Base-by-base conservation (phyloP, 1,284 basidiomycete species). In the Anthracocystis panici-leucophaei region DNA sequence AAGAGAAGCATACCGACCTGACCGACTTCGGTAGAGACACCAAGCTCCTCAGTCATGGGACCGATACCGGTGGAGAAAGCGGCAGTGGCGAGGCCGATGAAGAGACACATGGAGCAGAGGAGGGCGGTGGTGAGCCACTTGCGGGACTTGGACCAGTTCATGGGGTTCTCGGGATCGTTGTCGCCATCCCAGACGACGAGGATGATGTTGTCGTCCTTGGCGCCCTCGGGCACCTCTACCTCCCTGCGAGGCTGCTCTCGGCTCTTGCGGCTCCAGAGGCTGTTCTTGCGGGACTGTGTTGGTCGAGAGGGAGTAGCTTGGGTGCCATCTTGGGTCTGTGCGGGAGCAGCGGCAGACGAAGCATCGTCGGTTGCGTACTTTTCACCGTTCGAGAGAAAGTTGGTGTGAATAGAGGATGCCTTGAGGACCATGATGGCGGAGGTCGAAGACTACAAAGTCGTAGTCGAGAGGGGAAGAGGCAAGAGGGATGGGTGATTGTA, bases 1-100 rank as follows among this genome's bases (percentile, higher is more conserved):
- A 84, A 79, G 31, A 78, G 62, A 64, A 82, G 75, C 78, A 84
- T 80, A 6, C 84, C 84, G 51, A 85, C 72, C 53, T 85, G 82
- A 5, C 82, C 83, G 25, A 80, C 77, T 25, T 82, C 83, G 29
- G 35, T 63, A 20, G 77, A 77, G 35, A 82, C 79, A 12, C 78
- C 73, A 20, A 83, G 81, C 66, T 85, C 84, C 14, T 75, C 49
- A 10, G 78, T 57, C 83, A 85, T 85, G 27, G 69, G 66, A 27
- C 57, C 63, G 40, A 80, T 69, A 29, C 83, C 81, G n/a, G 63
- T 71, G 3, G 82, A 84, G 74, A 81, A 85, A 18, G 79, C 84
- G 25, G 79, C 79, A 12, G 83, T 85, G n/a, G 82, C 76, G 2
- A 85, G 76, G 42, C 84, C 83, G 58, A 83, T 83, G 56, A 78